Evolutionary conservation across 345 rosid genomes (phyloP), one percentile per base, ranked within the genome.

Genomic region (Melastoma malabathricum): DNA sequence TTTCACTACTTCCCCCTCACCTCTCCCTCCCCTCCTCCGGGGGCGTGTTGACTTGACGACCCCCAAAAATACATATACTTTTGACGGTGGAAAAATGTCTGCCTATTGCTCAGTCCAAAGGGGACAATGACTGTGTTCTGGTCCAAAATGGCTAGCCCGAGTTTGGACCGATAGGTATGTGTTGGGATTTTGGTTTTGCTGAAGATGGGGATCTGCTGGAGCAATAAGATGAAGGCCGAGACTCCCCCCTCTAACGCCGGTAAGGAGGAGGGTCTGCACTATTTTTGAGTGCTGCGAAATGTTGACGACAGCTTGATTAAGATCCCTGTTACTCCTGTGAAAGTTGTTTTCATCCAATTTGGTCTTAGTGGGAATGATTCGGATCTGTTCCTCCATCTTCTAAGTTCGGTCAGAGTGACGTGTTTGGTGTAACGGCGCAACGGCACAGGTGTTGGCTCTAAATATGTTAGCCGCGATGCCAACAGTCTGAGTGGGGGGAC

Each of bases 211-310:
- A 77, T 74, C 51, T 89, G 97, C 58, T 83, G 75, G 74, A 89
- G 97, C 59, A 81, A 83, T 55, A 83, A 80, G 65, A 76, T 85
- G 74, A 89, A 72, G 71, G 81, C 93, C n/a, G 89, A 85, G 63
- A 77, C 72, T 65, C 74, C 82, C 47, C 75, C 82, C 47, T 75
- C 81, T 13, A 51, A 68, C 59, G 74, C 93, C 34, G 93, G 97
- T 89, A 54, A 51, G n/a, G 15, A 14, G 25, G 25, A 22, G 25
- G 25, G 25, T 22, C 25, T 22, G 25, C 25, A 4, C 25, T 22
- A 22, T 18, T 41, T 4, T 41, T 54, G 16, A 44, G 25, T 22
- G 51, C 57, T 59, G 19, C 53, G 7, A 15, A 20, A 43, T 22
- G 12, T n/a, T 15, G 44, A 13, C 64, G 38, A 44, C 2, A 56